phyloP scores from a whole-genome alignment of 2,329 filamentous ascomycete genomes.

The Teratosphaeria epicoccoides region DNA sequence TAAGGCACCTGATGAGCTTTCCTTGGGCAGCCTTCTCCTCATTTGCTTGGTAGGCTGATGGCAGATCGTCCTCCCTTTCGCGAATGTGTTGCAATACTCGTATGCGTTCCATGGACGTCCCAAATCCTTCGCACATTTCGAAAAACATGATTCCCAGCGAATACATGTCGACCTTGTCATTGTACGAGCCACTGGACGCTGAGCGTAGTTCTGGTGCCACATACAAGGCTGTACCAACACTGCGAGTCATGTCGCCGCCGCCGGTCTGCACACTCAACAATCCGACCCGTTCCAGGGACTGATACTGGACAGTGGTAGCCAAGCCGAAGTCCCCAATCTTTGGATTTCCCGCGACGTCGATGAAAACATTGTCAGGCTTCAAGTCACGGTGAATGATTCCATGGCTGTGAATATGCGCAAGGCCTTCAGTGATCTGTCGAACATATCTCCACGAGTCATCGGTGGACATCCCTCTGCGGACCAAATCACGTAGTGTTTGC shows the following conservation, averaged over 20 bases:
- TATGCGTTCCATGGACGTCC: slow-evolving; percentile 53
- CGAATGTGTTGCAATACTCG: slow-evolving; percentile 59
- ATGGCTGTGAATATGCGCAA: slow-evolving; percentile 79
- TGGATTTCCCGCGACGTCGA: slow-evolving; percentile 79
- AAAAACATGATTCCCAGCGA: slow-evolving; percentile 96
- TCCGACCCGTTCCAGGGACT: slow-evolving; percentile 44
- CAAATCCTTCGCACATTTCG: slow-evolving; percentile 71
- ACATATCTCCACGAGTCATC: slow-evolving; percentile 84
- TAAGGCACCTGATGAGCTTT: slow-evolving; percentile 66
- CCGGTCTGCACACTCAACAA: slow-evolving; percentile 16
- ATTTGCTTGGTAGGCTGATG: slow-evolving; percentile 56
- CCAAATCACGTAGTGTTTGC: slow-evolving; percentile 78
- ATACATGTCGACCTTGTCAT: slow-evolving; percentile 97
- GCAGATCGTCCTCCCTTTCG: slow-evolving; percentile 56
- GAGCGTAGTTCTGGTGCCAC: slow-evolving; percentile 86
- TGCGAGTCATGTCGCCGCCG: slow-evolving; percentile 54
- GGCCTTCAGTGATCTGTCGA: slow-evolving; percentile 78
- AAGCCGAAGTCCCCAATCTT: slow-evolving; percentile 96
- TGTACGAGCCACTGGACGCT: slow-evolving; percentile 64
- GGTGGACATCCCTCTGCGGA: slow-evolving; percentile 62
- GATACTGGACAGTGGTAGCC: slow-evolving; percentile 76
- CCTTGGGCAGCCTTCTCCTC: slow-evolving; percentile 60
- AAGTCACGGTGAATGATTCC: slow-evolving; percentile 93
- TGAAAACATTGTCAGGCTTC: slow-evolving; percentile 96
- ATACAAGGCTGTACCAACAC: slow-evolving; percentile 73